Evolutionary conservation across 495 filamentous ascomycete species (phyloP), one percentile per base, ranked within the genome.

Genomic region (Tetracladium setigerum): DNA sequence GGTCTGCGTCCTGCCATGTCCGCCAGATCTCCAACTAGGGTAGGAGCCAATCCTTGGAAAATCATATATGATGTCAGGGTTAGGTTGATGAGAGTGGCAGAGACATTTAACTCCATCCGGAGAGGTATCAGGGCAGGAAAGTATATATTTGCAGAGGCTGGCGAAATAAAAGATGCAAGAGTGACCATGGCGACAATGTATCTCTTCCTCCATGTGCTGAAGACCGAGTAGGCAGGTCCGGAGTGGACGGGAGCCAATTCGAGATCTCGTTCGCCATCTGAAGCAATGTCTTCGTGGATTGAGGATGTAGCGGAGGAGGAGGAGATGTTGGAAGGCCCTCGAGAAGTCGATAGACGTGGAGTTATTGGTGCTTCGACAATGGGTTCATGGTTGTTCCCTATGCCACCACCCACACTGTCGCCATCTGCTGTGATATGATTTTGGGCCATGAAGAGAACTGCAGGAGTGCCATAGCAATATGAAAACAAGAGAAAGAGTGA

Each of bases 71-170:
- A 75, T 2, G 81, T 84, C 34, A 85, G 57, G 1, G 79, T 83
- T 35, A 88, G 63, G 56, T 87, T 87, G 63, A 87, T 79, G 40
- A 80, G 64, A 1, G 65, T 67, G n/a, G 72, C 54, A 1, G 78
- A 76, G 1, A 85, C 75, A 9, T 71, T 54, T 7, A 86, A 67
- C 40, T 81, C 72, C 0, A 50, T 32, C 0, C 80, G 66, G 14
- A 60, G 87, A 53, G 7, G 73, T 18, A 74, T 77, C 45, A 91
- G 66, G 2, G 82, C 81, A 4, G 85, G 86, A 49, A 89, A 88
- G 61, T 92, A 92, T 35, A 89, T 87, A 55, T 85, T 87, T 15
- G 82, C 82, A 0, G 82, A 86, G 41, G 88, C 71, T 2, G 84
- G 84, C 0, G 83, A 87, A 59, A 86, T 77, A 54, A 87, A 83